Evolutionary conservation across 768 basidiomycete genomes (phyloP), one percentile per base, ranked within the genome.

Genomic region (Termitomyces sp.): DNA sequence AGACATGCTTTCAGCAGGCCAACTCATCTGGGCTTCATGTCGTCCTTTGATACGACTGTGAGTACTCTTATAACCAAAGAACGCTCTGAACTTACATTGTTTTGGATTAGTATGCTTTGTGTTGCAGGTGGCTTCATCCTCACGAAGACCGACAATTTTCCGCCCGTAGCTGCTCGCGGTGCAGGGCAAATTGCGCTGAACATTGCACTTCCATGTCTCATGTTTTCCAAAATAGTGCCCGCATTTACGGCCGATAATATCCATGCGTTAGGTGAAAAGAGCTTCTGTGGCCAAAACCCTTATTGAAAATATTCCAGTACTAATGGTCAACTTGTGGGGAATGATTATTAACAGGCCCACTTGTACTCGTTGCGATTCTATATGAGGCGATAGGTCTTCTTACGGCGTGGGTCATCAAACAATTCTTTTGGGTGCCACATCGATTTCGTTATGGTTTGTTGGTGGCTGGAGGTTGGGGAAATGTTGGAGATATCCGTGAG

Each of bases 381-480:
- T 91, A 92, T 63, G 81, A 87, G 61, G 67, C 66, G 2, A 71
- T 88, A 5, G 88, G 91, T 7, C 68, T 85, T 9, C 39, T 70
- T 7, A 76, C 87, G 24, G 84, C 85, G 0, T 86, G 79, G 76
- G 51, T 81, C n/a, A 73, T 85, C 57, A 82, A 82, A 53, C 81
- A 83, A 63, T 65, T 88, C 54, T 91, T 88, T 66, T 91, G 89
- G 84, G 89, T 92, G 2, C 91, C 91, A 1, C 87, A 90, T 67
- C 80, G 88, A 32, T 91, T 92, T 68, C 77, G 90, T 51, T 84
- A 86, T 66, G 91, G 90, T 0, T 78, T 92, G 24, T 67, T 91
- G 0, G 82, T 84, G 3, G 88, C 89, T 0, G 90, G 89, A 42
- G 84, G 81, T 3, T 91, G 84, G 84, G 81, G 78, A 9, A 91